phyloP scores from a whole-genome alignment of 2,329 filamentous ascomycete species.

The Claviceps spartinae region DNA sequence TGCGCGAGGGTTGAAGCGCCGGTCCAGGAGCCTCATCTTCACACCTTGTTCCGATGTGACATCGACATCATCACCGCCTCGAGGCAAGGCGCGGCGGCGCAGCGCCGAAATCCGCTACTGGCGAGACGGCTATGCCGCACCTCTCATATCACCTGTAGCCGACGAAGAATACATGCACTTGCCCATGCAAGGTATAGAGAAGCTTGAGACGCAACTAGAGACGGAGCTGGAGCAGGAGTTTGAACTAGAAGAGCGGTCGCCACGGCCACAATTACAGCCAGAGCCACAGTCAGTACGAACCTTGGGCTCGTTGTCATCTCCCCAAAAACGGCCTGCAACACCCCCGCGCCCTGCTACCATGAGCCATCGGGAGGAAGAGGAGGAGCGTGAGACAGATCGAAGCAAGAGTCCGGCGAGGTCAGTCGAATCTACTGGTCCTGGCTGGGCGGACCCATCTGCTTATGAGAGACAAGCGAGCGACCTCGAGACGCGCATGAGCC shows the following conservation, averaged over 20 bases:
- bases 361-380: neutral
- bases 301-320: conserved; percentile 1
- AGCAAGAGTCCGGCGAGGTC: neutral
- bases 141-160: conserved; percentile 33
- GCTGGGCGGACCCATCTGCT: conserved; percentile 29
- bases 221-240: conserved; percentile 11
- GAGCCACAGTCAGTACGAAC: conserved; percentile 14
- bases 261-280: neutral
- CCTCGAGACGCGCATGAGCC: conserved; percentile 38
- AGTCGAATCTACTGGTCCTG: neutral
- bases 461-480: conserved; percentile 38
- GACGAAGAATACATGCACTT: conserved; percentile 19
- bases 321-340: neutral
- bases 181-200: conserved; percentile 14
- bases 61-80: conserved; percentile 2
- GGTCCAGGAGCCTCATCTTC: conserved; percentile 47
- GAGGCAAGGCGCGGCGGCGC: conserved; percentile 30
- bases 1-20: conserved; percentile 32
- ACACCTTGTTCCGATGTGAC: conserved; percentile 27
- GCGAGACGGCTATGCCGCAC: conserved; percentile 45
- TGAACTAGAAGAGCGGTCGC: conserved; percentile 20
- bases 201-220: conserved; percentile 6
- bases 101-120: conserved; percentile 53
- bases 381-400: neutral
- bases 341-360: neutral